These are phyloP conservation scores for Fusarium sp. DNA, from an alignment of 2,329 filamentous ascomycete genomes.

Conservation along the genomic window DNA sequence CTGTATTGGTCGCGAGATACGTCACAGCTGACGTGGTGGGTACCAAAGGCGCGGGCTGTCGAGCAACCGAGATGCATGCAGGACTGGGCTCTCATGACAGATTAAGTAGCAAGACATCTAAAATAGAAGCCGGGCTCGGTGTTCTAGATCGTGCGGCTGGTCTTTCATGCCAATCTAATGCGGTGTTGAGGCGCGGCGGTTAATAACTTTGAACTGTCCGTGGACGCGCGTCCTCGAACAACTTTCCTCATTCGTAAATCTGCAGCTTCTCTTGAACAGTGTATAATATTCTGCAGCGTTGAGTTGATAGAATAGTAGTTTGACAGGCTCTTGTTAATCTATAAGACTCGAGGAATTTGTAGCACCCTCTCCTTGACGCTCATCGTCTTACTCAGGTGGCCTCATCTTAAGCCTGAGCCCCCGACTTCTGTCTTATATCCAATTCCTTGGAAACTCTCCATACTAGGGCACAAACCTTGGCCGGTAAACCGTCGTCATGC, in stretches of 20 bases:
- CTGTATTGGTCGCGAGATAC: neutral
- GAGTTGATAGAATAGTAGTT: neutral
- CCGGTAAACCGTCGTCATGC: neutral
- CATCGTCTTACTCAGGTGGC: neutral
- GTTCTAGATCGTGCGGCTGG: neutral
- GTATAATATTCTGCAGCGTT: neutral
- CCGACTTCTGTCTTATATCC: neutral
- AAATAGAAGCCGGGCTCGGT: neutral
- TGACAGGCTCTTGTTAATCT: neutral
- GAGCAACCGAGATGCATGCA: neutral
- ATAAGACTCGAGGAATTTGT: neutral
- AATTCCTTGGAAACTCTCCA: neutral
- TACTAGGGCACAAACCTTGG: neutral
- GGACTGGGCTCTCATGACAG: neutral
- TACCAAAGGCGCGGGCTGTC: neutral
- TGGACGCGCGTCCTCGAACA: neutral
- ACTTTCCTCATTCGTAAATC: neutral
- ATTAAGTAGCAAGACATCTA: neutral
- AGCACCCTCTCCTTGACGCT: neutral
- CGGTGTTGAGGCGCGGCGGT: neutral
- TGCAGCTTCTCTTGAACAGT: neutral
- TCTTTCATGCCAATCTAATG: neutral
- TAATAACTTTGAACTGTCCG: neutral
- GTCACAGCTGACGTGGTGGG: neutral
- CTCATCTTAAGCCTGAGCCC: neutral